phyloP scores from a whole-genome alignment of 108 stramenopile genomes.

The Cyclotella kingstonii region DNA sequence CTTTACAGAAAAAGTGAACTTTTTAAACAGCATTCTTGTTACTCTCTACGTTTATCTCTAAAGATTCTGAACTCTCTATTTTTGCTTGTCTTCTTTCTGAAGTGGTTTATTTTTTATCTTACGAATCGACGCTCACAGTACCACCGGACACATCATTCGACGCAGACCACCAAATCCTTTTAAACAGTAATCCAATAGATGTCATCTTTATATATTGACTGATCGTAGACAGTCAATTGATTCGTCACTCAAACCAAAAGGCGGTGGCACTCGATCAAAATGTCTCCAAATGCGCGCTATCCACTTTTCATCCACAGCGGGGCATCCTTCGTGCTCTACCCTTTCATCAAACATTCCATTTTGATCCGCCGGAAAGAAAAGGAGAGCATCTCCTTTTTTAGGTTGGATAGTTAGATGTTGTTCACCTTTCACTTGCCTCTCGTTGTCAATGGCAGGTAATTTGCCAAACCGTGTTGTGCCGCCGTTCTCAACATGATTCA shows the following conservation, averaged over 20 bases:
- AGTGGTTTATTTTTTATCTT: no score
- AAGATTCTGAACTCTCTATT: no score
- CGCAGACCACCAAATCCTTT: no score
- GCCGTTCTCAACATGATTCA: constrained; percentile 76
- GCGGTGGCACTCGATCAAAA: constrained; percentile 57
- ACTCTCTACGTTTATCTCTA: no score
- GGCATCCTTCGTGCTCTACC: constrained; percentile 78
- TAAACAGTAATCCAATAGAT: no score
- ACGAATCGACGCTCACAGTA: no score
- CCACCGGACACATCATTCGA: no score
- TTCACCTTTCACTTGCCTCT: constrained; percentile 32
- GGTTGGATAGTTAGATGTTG: constrained; percentile 58
- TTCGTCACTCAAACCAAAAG: constrained; percentile 64
- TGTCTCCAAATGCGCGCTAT: constrained; percentile 83
- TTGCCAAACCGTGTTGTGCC: constrained; percentile 74
- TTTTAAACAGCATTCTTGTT: no score
- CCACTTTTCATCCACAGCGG: constrained; percentile 79
- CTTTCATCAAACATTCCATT: constrained; percentile 73
- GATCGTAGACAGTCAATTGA: constrained; percentile 8
- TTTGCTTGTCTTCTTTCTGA: no score
- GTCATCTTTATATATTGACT: no score
- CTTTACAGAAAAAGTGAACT: no score
- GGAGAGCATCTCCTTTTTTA: constrained; percentile 63
- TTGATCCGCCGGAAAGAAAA: constrained; percentile 82
- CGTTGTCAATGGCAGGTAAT: constrained; percentile 28